Evolutionary conservation across 768 basidiomycete genomes (phyloP), one percentile per base, ranked within the genome.

Genomic region (Lentinula raphanica): DNA sequence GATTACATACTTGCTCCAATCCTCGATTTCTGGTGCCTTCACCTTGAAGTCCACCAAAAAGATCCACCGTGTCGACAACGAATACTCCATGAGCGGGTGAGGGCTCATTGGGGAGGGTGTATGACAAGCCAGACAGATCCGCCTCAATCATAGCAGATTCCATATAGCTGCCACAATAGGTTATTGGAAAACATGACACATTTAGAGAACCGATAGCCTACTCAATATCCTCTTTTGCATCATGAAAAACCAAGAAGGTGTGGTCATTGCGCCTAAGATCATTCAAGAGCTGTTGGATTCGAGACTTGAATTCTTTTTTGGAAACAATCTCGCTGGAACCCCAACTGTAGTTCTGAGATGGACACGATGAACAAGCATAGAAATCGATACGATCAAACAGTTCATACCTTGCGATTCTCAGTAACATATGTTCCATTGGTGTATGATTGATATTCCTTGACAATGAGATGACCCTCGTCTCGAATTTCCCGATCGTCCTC

Each of bases 161-260:
- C 46, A 90, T 79, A 67, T 79, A 77, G 63, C 88, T 88, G 36
- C 28, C 19, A 23, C 35, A 23, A 29, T 13, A 25, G 13, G 15
- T 17, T 17, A 32, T 8, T 27, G 38, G 13, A 25, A n/a, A 8
- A 21, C 13, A 28, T 39, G 3, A 7, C 4, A 21, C 4, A n/a
- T 17, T 2, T 42, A 6, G 15, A 31, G 6, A 51, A 40, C 44
- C 29, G 32, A 59, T 27, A 27, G n/a, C 73, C 42, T 45, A 89
- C 87, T 88, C 90, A 70, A 93, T 77, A 69, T 95, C 92, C 62
- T 88, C 83, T 58, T 72, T 79, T 49, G 80, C 76, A 67, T 92
- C 90, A 68, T 95, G 93, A 68, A 94, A 90, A 12, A 94, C 80
- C 42, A 94, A 77, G 67, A 85, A 91, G 17, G 93, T 70, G 0